Conservation (phyloP, 1,139 yeast genomes). For the Blastobotrys persicus region DNA sequence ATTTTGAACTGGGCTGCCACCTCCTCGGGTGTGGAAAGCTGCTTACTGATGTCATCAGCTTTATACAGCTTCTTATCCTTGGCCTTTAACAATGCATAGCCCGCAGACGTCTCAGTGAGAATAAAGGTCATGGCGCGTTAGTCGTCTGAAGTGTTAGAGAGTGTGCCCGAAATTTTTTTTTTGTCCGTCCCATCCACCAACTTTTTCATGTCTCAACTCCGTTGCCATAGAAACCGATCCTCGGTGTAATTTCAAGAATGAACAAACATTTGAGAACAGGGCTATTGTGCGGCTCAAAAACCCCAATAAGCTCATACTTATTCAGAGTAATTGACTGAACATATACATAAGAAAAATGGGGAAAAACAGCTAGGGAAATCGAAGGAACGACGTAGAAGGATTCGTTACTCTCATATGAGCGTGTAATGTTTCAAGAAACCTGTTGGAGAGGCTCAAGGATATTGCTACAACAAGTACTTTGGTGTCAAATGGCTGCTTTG, state of each 20-base stretch:
- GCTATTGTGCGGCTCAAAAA: not conserved
- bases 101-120: constrained; percentile 97
- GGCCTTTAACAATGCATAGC: constrained; percentile 95
- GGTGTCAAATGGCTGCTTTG: too few relatives aligned
- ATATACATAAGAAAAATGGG: too few relatives aligned
- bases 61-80: constrained; percentile 96
- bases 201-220: not conserved
- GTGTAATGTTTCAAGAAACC: too few relatives aligned
- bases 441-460: too few relatives aligned
- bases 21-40: constrained; percentile 78
- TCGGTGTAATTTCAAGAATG: not conserved
- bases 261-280: not conserved
- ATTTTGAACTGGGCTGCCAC: constrained; percentile 79
- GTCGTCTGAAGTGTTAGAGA: not conserved
- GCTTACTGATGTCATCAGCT: constrained; percentile 69
- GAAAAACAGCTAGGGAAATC: too few relatives aligned
- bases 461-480: too few relatives aligned
- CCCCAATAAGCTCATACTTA: too few relatives aligned
- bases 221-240: constrained; percentile 1
- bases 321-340: too few relatives aligned
- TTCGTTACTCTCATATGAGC: too few relatives aligned
- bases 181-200: not conserved
- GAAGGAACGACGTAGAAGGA: too few relatives aligned
- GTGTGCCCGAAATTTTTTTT: constrained; percentile 1
- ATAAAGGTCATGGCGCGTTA: constrained; percentile 77